phyloP scores from a whole-genome alignment of 202 grass and related monocot genomes.

The Hordeum pubiflorum region DNA sequence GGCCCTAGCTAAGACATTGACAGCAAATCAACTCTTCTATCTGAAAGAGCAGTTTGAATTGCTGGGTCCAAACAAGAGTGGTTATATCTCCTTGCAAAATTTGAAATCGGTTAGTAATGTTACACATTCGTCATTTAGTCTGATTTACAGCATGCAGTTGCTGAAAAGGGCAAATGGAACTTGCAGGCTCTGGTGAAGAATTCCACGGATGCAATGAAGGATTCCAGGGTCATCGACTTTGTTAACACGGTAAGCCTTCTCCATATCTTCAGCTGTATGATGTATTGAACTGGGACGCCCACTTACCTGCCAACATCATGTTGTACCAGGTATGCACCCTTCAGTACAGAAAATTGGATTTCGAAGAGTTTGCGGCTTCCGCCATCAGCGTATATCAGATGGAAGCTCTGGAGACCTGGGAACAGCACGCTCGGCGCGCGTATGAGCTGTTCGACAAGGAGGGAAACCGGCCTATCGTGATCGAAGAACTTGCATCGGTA shows the following conservation, averaged over 20 bases:
- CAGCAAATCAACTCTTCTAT: constrained; percentile 74
- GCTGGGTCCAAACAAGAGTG: constrained; percentile 82
- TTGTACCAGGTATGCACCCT: constrained; percentile 79
- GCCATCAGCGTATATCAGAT: constrained; percentile 94
- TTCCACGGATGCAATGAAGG: constrained; percentile 92
- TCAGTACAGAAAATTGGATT: constrained; percentile 98
- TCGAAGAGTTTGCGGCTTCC: constrained; percentile 90
- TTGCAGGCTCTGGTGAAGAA: constrained; percentile 72
- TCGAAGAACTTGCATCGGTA: constrained; percentile 97
- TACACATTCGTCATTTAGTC: not conserved
- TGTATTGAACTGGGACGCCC: not conserved
- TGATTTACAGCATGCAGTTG: not conserved
- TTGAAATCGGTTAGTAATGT: constrained; percentile 67
- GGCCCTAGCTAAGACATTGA: constrained; percentile 94
- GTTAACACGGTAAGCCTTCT: constrained; percentile 57
- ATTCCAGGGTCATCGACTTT: constrained; percentile 91
- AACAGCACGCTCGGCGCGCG: constrained; percentile 73
- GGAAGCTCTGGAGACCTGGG: constrained; percentile 94
- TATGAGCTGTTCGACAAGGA: constrained; percentile 96
- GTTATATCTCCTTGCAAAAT: constrained; percentile 89
- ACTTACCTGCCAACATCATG: not conserved
- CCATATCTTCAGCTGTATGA: not conserved
- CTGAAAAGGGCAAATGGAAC: constrained; percentile 7
- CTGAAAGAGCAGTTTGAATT: constrained; percentile 86
- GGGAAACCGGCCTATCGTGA: constrained; percentile 90